A percentile compares a stretch with the other conserved stretches of the same genome.
Conservation (phyloP, 352 stramenopile genomes). For the Phytopythium mirpurense region DNA sequence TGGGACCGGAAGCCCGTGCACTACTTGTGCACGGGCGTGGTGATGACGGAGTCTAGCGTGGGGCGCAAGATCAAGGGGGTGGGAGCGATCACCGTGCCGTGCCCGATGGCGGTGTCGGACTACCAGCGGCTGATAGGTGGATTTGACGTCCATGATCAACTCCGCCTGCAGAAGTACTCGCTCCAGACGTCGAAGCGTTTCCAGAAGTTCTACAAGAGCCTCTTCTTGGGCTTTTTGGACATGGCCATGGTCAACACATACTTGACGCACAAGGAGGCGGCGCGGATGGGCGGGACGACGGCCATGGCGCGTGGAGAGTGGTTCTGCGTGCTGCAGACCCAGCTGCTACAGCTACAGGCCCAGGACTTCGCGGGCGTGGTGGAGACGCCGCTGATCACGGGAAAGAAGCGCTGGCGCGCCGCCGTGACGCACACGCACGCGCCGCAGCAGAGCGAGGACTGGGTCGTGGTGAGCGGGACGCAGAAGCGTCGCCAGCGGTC, state of each 20-base stretch:
- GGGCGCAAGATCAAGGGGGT: constrained; percentile 16
- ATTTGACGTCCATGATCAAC: constrained; percentile 13
- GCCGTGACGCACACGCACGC: not conserved
- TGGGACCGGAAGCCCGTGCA: constrained; percentile 27
- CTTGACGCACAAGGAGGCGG: constrained; percentile 11
- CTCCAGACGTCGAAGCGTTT: constrained; percentile 10
- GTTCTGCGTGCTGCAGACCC: constrained; percentile 1
- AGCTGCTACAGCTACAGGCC: constrained; percentile 5
- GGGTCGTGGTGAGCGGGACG: constrained; percentile 7
- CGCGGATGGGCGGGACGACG: not conserved
- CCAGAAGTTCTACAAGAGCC: constrained; percentile 16
- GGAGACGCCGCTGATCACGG: not conserved
- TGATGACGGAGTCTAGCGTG: constrained; percentile 7
- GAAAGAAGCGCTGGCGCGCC: not conserved
- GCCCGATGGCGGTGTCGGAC: constrained; percentile 14
- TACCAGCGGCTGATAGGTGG: constrained; percentile 25
- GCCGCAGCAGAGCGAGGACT: constrained; percentile 5
- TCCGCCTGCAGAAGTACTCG: constrained; percentile 16
- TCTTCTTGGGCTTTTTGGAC: constrained; percentile 12
- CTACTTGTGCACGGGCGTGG: constrained; percentile 18
- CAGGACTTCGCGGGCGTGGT: constrained; percentile 9
- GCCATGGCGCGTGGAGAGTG: constrained; percentile 6
- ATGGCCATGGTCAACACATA: constrained; percentile 17
- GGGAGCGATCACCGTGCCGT: constrained; percentile 7
- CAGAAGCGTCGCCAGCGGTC: constrained; percentile 10